Conservation (phyloP, 1,139 yeast species). For the Saccharomyces hybrid region DNA sequence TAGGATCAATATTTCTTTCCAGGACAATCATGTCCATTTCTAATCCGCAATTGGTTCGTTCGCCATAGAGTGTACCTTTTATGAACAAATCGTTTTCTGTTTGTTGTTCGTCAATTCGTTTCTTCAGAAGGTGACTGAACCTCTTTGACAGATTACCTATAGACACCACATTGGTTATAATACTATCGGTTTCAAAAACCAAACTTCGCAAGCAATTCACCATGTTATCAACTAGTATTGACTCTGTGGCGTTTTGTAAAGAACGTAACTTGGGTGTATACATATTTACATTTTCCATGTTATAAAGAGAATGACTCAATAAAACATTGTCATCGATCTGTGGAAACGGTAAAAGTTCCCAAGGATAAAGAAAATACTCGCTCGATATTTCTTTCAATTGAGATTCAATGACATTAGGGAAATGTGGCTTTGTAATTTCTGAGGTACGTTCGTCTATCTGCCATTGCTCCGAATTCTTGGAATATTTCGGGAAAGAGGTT, state of each 20-base stretch:
- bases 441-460: background rate
- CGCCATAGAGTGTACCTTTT: conserved; percentile 26
- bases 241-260: conserved; percentile 22
- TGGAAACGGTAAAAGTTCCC: conserved; percentile 23
- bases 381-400: conserved; percentile 11
- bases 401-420: conserved; percentile 10
- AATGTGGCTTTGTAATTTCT: conserved; percentile 13
- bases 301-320: conserved; percentile 17
- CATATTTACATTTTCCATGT: conserved; percentile 19
- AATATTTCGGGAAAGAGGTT: background rate
- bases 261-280: conserved; percentile 19
- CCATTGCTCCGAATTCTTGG: background rate
- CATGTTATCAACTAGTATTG: conserved; percentile 23
- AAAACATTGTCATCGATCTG: conserved; percentile 23
- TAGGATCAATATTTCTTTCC: conserved; percentile 68
- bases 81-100: conserved; percentile 17
- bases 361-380: conserved; percentile 10
- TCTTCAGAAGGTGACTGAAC: conserved; percentile 16
- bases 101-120: conserved; percentile 12
- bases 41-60: conserved; percentile 31
- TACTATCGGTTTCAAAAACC: conserved; percentile 18
- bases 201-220: conserved; percentile 18
- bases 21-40: conserved; percentile 57
- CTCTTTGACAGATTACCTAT: conserved; percentile 22
- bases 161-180: conserved; percentile 21